Evolutionary conservation across 2,329 filamentous ascomycete genomes (phyloP).

Genomic region (Leptosphaerulina australis): DNA sequence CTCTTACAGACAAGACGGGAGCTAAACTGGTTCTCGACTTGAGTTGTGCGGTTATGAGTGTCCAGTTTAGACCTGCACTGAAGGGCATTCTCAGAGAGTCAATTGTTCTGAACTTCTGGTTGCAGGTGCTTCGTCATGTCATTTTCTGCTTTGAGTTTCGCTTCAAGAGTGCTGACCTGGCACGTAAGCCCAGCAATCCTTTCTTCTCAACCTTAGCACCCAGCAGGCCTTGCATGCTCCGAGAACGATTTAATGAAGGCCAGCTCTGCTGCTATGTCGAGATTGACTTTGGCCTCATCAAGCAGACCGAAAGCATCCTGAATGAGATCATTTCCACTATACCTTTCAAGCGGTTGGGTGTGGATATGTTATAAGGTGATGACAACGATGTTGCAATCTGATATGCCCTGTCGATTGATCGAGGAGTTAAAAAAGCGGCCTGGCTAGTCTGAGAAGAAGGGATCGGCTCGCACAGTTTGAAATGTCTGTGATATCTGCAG

Average conservation of each 20-base stretch:
- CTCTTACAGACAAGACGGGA: neutral
- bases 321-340: slow-evolving; percentile 27
- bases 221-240: slow-evolving; percentile 62
- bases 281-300: slow-evolving; percentile 50
- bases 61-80: neutral
- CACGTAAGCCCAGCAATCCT: slow-evolving; percentile 70
- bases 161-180: slow-evolving; percentile 64
- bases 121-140: slow-evolving; percentile 44
- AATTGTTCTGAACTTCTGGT: slow-evolving; percentile 24
- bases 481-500: slow-evolving; percentile 41
- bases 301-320: slow-evolving; percentile 60
- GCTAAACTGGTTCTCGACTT: neutral
- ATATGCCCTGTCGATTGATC: slow-evolving; percentile 3
- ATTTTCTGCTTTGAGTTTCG: slow-evolving; percentile 61
- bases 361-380: slow-evolving; percentile 43
- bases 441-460: slow-evolving; percentile 19
- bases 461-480: slow-evolving; percentile 14
- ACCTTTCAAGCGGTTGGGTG: slow-evolving; percentile 40
- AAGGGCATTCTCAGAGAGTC: neutral
- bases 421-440: slow-evolving; percentile 31
- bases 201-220: slow-evolving; percentile 69
- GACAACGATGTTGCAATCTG: slow-evolving; percentile 24
- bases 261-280: slow-evolving; percentile 21
- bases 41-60: neutral
- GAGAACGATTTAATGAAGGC: slow-evolving; percentile 31